These are phyloP conservation scores for Protomyces gravidus DNA, from an alignment of 1,139 yeast species.

Conservation along the genomic window DNA sequence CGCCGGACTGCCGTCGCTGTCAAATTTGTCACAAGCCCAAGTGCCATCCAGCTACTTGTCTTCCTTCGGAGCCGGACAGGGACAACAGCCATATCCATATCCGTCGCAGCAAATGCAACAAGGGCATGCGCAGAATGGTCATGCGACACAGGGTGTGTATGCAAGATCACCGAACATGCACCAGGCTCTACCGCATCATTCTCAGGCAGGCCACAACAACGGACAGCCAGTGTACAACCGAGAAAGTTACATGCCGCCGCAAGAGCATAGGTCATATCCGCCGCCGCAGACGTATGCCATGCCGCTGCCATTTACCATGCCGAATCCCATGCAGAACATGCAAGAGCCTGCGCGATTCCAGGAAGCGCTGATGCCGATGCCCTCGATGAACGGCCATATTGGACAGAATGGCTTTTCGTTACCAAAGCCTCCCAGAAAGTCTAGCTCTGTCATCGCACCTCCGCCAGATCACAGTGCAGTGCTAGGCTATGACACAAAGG, in stretches of 20 bases:
- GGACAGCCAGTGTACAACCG: no score
- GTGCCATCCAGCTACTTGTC: background rate
- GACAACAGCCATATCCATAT: background rate
- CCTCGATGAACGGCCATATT: background rate
- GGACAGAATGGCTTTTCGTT: no score
- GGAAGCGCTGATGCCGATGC: no score
- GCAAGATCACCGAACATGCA: background rate
- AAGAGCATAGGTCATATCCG: background rate
- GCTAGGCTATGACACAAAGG: slow-evolving; percentile 14
- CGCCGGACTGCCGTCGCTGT: background rate
- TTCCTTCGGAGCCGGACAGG: background rate
- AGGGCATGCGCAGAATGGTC: background rate
- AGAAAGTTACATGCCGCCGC: background rate
- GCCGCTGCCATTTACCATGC: background rate
- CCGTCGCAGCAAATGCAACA: background rate
- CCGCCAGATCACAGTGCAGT: background rate
- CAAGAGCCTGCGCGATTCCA: background rate
- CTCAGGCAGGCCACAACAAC: no score
- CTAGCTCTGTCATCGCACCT: background rate
- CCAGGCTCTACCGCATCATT: background rate
- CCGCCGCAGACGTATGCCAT: background rate
- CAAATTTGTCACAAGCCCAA: background rate
- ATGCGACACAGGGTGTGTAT: background rate
- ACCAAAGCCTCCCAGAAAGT: background rate
- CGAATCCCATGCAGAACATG: background rate